These are phyloP conservation scores for Diaporthe velutina DNA, from an alignment of 2,329 filamentous ascomycete species.

Conservation along the genomic window DNA sequence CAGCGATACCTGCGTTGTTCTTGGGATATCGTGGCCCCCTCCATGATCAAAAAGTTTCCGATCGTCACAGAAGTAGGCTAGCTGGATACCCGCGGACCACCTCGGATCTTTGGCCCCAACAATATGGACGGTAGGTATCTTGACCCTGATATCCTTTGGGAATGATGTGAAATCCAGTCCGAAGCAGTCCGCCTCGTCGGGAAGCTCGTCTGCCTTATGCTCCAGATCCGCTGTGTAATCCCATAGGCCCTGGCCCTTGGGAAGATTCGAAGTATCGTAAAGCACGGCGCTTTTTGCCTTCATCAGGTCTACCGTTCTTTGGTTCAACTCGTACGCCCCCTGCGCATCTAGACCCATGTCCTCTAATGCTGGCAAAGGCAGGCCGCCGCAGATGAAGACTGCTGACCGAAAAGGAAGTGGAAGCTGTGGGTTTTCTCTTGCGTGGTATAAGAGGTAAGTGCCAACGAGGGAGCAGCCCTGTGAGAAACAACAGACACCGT, in stretches of 20 bases:
- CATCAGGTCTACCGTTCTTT: conserved; percentile 45
- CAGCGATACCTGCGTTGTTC: conserved; percentile 49
- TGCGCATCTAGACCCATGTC: conserved; percentile 51
- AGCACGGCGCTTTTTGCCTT: conserved; percentile 45
- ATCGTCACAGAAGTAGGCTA: conserved; percentile 51
- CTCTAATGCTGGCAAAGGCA: conserved; percentile 51
- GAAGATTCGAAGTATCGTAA: conserved; percentile 44
- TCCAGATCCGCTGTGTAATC: conserved; percentile 48
- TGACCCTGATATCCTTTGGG: conserved; percentile 47
- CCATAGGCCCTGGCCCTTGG: conserved; percentile 49
- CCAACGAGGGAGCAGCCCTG: conserved; percentile 54
- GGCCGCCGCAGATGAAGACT: conserved; percentile 55
- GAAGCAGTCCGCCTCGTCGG: conserved; percentile 48
- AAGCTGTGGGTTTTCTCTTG: conserved; percentile 48
- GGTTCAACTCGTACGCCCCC: conserved; percentile 48
- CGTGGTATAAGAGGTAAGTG: conserved; percentile 55
- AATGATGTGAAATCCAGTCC: conserved; percentile 51
- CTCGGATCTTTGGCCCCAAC: conserved; percentile 53
- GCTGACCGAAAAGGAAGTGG: conserved; percentile 53
- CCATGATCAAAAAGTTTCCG: conserved; percentile 51
- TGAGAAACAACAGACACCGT: conserved; percentile 53
- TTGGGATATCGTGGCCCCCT: conserved; percentile 55
- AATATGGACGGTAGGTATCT: conserved; percentile 53
- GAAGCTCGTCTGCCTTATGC: conserved; percentile 47
- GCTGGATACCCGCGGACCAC: conserved; percentile 51